phyloP scores from a whole-genome alignment of 129 eudicot genomes.

The Rutidosis leptorrhynchoides region DNA sequence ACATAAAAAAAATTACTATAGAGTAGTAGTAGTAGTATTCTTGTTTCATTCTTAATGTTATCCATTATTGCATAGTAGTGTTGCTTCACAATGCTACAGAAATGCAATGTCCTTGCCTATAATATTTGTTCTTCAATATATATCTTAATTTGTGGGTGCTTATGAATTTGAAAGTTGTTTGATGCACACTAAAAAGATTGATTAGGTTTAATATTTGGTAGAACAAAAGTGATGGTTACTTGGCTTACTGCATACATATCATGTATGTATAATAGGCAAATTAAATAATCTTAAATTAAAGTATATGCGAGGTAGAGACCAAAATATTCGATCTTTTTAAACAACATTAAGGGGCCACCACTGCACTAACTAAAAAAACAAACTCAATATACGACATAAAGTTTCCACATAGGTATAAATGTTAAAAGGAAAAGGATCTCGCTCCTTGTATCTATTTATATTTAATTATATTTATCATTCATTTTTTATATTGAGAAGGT shows the following conservation, averaged over 20 bases:
- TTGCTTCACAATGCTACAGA: neutral
- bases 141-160: neutral
- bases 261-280: neutral
- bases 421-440: neutral
- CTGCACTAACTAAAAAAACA: neutral
- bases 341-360: neutral
- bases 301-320: neutral
- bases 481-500: no score
- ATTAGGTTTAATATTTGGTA: neutral
- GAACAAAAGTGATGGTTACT: neutral
- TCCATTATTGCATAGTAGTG: constrained; percentile 12
- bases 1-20: neutral
- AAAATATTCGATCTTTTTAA: no score
- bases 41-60: neutral
- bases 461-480: no score
- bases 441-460: no score
- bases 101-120: neutral
- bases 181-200: neutral
- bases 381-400: neutral
- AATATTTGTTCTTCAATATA: neutral
- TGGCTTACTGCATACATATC: no score
- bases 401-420: neutral
- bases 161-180: neutral
- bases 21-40: neutral
- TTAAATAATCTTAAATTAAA: neutral